Evolutionary conservation across 768 basidiomycete species (phyloP).

Genomic region (Dendrothele bispora): DNA sequence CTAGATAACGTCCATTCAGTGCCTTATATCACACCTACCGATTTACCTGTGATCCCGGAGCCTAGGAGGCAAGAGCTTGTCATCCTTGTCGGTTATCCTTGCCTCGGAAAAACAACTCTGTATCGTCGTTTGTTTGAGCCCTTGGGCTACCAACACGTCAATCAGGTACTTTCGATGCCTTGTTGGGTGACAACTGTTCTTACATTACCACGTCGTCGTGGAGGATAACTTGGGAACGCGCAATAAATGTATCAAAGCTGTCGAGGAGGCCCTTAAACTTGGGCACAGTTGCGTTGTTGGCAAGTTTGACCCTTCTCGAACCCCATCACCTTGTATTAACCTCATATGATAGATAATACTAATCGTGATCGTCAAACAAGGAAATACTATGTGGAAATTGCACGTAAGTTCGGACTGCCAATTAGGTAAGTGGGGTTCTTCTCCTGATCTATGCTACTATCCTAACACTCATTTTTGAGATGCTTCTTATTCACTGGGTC

Average conservation of each 20-base stretch:
- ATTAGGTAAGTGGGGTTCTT: conserved; percentile 47
- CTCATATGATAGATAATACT: conserved; percentile 75
- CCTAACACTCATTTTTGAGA: conserved; percentile 30
- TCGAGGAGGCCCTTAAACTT: conserved; percentile 50
- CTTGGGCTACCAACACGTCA: conserved; percentile 76
- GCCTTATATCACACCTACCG: conserved; percentile 50
- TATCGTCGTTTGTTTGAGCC: conserved; percentile 68
- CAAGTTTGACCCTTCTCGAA: conserved; percentile 28
- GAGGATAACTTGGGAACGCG: conserved; percentile 71
- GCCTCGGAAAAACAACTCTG: conserved; percentile 81
- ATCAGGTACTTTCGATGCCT: too few relatives aligned
- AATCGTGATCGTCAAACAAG: conserved; percentile 70
- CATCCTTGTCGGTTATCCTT: conserved; percentile 53
- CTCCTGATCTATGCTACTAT: background rate
- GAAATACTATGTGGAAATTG: conserved; percentile 68
- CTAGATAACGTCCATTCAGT: conserved; percentile 41
- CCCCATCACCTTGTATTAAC: conserved; percentile 4
- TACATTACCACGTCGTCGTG: background rate
- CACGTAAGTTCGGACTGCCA: conserved; percentile 51
- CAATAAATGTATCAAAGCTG: conserved; percentile 69
- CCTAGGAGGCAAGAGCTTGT: conserved; percentile 40
- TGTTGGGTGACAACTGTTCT: too few relatives aligned
- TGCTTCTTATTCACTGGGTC: conserved; percentile 78
- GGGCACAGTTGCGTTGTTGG: conserved; percentile 79
- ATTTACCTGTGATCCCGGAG: conserved; percentile 47